A percentile compares a stretch with the other conserved stretches of the same genome.
Conservation (phyloP, 2,329 filamentous ascomycete species). For the Dothistroma pini region DNA sequence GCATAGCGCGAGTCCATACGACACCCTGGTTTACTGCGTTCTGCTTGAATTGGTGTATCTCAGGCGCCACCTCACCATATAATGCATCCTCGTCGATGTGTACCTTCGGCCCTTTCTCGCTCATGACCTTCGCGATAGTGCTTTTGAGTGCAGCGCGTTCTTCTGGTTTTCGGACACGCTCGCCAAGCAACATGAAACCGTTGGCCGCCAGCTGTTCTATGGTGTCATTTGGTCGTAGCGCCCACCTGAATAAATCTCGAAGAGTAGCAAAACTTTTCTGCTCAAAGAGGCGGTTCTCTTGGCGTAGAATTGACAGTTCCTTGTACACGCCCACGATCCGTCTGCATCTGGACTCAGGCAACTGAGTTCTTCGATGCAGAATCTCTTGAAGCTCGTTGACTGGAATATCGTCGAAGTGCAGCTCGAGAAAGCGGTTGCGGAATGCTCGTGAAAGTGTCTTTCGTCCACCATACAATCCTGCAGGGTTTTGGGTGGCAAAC, state of each 20-base stretch:
- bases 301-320: constrained; percentile 82
- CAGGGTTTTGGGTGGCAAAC: constrained; percentile 96
- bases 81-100: constrained; percentile 69
- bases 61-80: constrained; percentile 55
- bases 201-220: constrained; percentile 86
- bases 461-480: constrained; percentile 89
- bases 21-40: constrained; percentile 58
- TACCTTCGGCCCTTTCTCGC: constrained; percentile 54
- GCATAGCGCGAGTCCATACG: constrained; percentile 96
- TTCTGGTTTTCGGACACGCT: constrained; percentile 86
- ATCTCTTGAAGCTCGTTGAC: constrained; percentile 92
- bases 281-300: constrained; percentile 89
- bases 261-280: constrained; percentile 97
- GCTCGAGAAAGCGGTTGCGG: constrained; percentile 90
- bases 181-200: constrained; percentile 93
- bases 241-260: constrained; percentile 94
- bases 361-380: constrained; percentile 79
- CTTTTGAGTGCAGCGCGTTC: constrained; percentile 80
- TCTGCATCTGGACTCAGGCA: constrained; percentile 85
- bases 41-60: constrained; percentile 36
- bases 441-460: constrained; percentile 94
- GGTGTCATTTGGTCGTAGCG: constrained; percentile 75
- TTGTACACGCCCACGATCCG: constrained; percentile 92
- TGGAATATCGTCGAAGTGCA: constrained; percentile 98
- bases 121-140: constrained; percentile 88